Evolutionary conservation across 2,329 filamentous ascomycete genomes (phyloP).

Genomic region (Dactylellina drechsleri): DNA sequence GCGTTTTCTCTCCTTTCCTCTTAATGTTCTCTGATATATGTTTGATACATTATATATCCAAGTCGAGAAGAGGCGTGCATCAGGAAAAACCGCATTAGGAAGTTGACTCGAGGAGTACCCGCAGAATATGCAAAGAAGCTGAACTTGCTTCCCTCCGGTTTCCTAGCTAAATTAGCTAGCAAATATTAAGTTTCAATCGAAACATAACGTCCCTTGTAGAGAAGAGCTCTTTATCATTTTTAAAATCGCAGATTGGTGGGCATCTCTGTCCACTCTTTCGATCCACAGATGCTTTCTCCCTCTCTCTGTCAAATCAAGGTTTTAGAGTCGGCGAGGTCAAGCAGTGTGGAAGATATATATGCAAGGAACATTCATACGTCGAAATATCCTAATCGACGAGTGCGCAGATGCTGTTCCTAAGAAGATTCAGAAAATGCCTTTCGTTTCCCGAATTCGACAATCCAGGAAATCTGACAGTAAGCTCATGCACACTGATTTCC

Average conservation of each 20-base stretch:
- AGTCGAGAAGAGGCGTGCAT: slow-evolving; percentile 13
- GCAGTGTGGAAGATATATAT: slow-evolving; percentile 1
- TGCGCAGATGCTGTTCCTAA: slow-evolving; percentile 13
- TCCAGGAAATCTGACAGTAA: slow-evolving; percentile 2
- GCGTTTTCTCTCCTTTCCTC: slow-evolving; percentile 9
- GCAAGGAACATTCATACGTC: slow-evolving; percentile 27
- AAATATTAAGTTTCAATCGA: slow-evolving; percentile 3
- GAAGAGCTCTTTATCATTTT: slow-evolving; percentile 19
- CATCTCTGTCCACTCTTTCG: no score
- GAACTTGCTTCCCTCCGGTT: slow-evolving; percentile 12
- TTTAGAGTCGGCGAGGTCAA: no score
- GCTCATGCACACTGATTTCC: neutral
- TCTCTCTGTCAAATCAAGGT: no score
- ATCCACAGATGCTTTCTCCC: no score
- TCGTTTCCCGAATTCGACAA: slow-evolving; percentile 1
- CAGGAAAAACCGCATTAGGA: slow-evolving; percentile 37
- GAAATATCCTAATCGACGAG: slow-evolving; percentile 32
- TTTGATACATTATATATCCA: slow-evolving; percentile 22
- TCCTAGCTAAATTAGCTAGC: slow-evolving; percentile 26
- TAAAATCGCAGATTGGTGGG: slow-evolving; percentile 19
- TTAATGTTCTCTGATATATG: slow-evolving; percentile 24
- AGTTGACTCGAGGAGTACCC: slow-evolving; percentile 33
- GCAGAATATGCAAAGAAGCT: slow-evolving; percentile 45
- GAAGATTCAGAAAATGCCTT: neutral
- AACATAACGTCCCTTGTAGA: slow-evolving; percentile 23